A percentile compares a stretch with the other conserved stretches of the same genome.
Conservation (phyloP, 148 eudicot genomes). For the Camellia japonica region DNA sequence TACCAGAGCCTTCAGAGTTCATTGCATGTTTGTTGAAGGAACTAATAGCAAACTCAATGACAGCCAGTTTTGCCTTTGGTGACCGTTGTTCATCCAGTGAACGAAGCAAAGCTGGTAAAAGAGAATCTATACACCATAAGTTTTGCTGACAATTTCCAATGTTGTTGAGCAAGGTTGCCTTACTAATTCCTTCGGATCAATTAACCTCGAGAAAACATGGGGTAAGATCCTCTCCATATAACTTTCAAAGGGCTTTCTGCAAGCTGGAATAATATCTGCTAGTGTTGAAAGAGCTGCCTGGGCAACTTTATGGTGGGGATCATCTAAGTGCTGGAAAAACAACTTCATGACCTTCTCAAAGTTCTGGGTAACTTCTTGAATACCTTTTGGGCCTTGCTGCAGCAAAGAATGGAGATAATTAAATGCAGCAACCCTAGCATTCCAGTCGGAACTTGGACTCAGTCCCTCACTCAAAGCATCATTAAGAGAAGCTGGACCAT, state of each 20-base stretch:
- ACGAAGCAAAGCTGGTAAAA: slow-evolving; percentile 93
- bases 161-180: slow-evolving; percentile 90
- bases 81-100: slow-evolving; percentile 97
- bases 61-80: slow-evolving; percentile 96
- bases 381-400: slow-evolving; percentile 84
- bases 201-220: slow-evolving; percentile 88
- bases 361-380: slow-evolving; percentile 84
- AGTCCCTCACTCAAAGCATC: slow-evolving; percentile 94
- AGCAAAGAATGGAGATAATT: slow-evolving; percentile 75
- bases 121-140: slow-evolving; percentile 90
- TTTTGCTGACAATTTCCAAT: slow-evolving; percentile 80
- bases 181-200: slow-evolving; percentile 93
- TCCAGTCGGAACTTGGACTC: slow-evolving; percentile 88
- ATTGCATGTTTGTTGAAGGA: slow-evolving; percentile 84
- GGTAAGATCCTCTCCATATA: slow-evolving; percentile 96
- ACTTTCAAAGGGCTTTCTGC: slow-evolving; percentile 91
- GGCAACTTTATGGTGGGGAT: slow-evolving; percentile 99
- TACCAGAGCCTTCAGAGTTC: slow-evolving; percentile 74
- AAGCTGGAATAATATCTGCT: slow-evolving; percentile 89
- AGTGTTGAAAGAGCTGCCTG: slow-evolving; percentile 99
- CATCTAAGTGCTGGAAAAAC: slow-evolving; percentile 95
- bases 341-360: slow-evolving; percentile 99
- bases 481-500: slow-evolving; percentile 82
- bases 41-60: slow-evolving; percentile 85
- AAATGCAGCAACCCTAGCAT: slow-evolving; percentile 94